Conservation (phyloP, 2,329 filamentous ascomycete genomes). For the Escovopsis sp. region DNA sequence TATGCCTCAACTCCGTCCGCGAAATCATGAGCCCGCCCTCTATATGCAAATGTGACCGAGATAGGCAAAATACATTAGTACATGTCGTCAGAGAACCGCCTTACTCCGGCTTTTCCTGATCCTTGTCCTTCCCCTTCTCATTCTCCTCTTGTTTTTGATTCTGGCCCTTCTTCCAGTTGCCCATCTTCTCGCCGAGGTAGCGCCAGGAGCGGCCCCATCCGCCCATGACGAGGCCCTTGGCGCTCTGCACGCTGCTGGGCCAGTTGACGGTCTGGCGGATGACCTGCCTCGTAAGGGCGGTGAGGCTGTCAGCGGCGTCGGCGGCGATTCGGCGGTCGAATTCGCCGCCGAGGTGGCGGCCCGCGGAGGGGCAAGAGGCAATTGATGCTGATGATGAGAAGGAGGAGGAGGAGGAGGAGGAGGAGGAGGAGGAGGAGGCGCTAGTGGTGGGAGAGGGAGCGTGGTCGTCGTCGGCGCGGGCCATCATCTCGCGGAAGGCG, state of each 20-base stretch:
- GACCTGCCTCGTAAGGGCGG: conserved; percentile 53
- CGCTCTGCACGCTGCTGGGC: conserved; percentile 76
- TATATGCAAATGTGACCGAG: too few species aligned
- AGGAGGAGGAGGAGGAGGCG: too few species aligned
- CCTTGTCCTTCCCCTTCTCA: conserved; percentile 9
- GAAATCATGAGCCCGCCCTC: neutral
- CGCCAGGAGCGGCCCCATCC: conserved; percentile 54
- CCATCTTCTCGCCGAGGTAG: conserved; percentile 71
- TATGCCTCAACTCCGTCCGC: neutral
- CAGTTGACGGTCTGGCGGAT: conserved; percentile 82
- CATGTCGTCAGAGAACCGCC: too few species aligned
- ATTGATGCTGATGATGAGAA: too few species aligned
- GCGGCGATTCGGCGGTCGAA: conserved; percentile 77
- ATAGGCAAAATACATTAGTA: too few species aligned
- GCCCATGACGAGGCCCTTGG: conserved; percentile 71
- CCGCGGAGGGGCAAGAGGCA: too few species aligned
- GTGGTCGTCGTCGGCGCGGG: conserved; percentile 52
- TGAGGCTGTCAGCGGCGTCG: conserved; percentile 51
- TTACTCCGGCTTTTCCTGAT: neutral
- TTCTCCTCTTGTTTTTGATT: conserved; percentile 9
- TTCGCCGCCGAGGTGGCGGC: conserved; percentile 61
- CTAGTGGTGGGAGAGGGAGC: too few species aligned
- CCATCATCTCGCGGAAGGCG: conserved; percentile 76
- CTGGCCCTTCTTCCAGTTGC: conserved; percentile 41
- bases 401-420: too few species aligned